Evolutionary conservation across 108 stramenopile species (phyloP).

Genomic region (Skeletonema menzelii): DNA sequence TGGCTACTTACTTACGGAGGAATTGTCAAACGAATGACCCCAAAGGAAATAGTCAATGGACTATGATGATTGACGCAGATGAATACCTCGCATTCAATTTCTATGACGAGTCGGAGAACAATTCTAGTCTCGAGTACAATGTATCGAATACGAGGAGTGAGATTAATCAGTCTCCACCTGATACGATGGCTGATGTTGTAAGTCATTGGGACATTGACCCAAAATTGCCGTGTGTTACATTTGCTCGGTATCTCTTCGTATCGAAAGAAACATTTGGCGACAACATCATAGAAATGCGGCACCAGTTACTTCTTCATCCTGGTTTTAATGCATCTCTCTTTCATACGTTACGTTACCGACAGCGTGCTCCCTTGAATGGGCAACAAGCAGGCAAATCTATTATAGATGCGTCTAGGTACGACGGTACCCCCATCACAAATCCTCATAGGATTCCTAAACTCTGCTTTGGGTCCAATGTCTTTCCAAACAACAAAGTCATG

Average conservation of each 20-base stretch:
- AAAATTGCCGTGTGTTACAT: not conserved
- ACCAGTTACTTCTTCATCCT: not conserved
- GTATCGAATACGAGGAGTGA: not conserved
- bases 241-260: not conserved
- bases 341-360: slow-evolving; percentile 13
- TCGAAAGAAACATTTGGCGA: not conserved
- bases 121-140: not conserved
- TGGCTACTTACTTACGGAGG: too few relatives aligned
- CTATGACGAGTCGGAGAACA: not conserved
- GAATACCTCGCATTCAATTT: slow-evolving; percentile 60
- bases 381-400: slow-evolving; percentile 3
- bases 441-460: not conserved
- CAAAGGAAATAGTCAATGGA: too few relatives aligned
- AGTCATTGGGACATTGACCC: not conserved
- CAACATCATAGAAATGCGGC: not conserved
- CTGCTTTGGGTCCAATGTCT: slow-evolving; percentile 2
- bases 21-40: too few relatives aligned
- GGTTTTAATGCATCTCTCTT: slow-evolving; percentile 11
- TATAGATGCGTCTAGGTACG: slow-evolving; percentile 12
- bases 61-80: slow-evolving; percentile 58
- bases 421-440: not conserved
- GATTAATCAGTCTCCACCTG: not conserved
- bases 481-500: not conserved
- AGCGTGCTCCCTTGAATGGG: not conserved
- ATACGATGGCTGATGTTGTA: not conserved